These are phyloP conservation scores for Neonectria ditissima DNA, from an alignment of 2,329 filamentous ascomycete species.

Conservation along the genomic window DNA sequence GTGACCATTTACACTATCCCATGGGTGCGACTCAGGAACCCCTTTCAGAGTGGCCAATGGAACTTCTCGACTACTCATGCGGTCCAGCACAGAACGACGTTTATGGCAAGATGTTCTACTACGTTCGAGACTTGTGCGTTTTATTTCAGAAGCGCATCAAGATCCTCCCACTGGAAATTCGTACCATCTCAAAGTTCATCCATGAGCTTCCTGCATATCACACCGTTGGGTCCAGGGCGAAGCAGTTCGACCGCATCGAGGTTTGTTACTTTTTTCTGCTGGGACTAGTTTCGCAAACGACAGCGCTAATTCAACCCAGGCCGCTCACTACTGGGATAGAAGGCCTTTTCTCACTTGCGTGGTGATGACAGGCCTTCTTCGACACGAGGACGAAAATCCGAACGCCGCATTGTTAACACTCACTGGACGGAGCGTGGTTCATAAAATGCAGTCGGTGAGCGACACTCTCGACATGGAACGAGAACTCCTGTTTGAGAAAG, in stretches of 20 bases:
- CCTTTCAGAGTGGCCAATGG: slow-evolving; percentile 46
- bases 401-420: slow-evolving; percentile 40
- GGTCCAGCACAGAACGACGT: slow-evolving; percentile 39
- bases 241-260: slow-evolving; percentile 35
- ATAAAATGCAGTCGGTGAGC: not conserved
- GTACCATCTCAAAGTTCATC: slow-evolving; percentile 1
- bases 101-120: slow-evolving; percentile 47
- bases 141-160: slow-evolving; percentile 35
- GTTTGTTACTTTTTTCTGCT: not conserved
- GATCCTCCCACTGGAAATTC: slow-evolving; percentile 11
- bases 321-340: slow-evolving; percentile 33
- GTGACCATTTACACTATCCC: not conserved
- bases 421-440: slow-evolving; percentile 23
- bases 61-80: slow-evolving; percentile 34
- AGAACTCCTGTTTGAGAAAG: not conserved
- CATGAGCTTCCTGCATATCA: slow-evolving; percentile 1
- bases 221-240: not conserved
- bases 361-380: slow-evolving; percentile 28
- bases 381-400: slow-evolving; percentile 42
- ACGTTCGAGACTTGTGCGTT: slow-evolving; percentile 37
- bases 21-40: slow-evolving; percentile 37
- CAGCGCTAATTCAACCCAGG: slow-evolving; percentile 25
- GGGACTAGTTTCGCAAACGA: not conserved
- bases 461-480: slow-evolving; percentile 22
- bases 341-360: slow-evolving; percentile 24